Percentiles rank a stretch among this genome's conserved stretches.
Conservation (phyloP, 1,284 basidiomycete species). For the Ceratobasidium sp. region DNA sequence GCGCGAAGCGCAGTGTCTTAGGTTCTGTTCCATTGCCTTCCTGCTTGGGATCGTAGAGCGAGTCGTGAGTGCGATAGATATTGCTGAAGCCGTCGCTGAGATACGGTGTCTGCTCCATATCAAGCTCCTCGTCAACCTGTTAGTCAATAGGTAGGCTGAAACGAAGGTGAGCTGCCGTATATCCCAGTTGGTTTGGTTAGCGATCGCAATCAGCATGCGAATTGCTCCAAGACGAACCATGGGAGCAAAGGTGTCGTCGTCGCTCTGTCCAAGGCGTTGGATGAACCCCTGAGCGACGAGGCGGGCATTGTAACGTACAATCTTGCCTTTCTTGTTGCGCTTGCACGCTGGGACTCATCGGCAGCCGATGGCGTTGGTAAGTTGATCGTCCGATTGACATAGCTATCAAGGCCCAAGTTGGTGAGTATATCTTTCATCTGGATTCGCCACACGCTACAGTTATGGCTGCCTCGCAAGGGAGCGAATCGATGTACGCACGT, state of each 20-base stretch:
- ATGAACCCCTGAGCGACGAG: constrained; percentile 33
- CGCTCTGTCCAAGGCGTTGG: constrained; percentile 50
- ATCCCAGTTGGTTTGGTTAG: constrained; percentile 42
- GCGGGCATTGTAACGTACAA: not conserved
- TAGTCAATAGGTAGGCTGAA: constrained; percentile 31
- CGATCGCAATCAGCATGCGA: constrained; percentile 43
- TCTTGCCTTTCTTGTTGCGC: not conserved
- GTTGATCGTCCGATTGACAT: not conserved
- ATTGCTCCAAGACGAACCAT: constrained; percentile 45
- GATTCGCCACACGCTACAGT: constrained; percentile 8
- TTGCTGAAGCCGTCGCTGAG: not conserved
- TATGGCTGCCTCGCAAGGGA: not conserved
- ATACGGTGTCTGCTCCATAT: not conserved
- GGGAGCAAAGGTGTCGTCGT: constrained; percentile 50
- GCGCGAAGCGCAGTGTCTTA: too few relatives aligned
- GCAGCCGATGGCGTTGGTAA: too few relatives aligned
- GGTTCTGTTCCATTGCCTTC: too few relatives aligned
- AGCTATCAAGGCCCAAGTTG: not conserved
- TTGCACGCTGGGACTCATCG: not conserved
- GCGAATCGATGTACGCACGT: constrained; percentile 3
- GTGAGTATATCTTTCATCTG: constrained; percentile 38
- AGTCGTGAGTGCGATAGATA: not conserved
- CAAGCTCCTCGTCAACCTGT: not conserved
- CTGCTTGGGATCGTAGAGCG: constrained; percentile 12
- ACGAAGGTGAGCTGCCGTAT: constrained; percentile 37